These are phyloP conservation scores for Brasilioporus rufonigricans DNA, from an alignment of 768 basidiomycete genomes.

Conservation along the genomic window DNA sequence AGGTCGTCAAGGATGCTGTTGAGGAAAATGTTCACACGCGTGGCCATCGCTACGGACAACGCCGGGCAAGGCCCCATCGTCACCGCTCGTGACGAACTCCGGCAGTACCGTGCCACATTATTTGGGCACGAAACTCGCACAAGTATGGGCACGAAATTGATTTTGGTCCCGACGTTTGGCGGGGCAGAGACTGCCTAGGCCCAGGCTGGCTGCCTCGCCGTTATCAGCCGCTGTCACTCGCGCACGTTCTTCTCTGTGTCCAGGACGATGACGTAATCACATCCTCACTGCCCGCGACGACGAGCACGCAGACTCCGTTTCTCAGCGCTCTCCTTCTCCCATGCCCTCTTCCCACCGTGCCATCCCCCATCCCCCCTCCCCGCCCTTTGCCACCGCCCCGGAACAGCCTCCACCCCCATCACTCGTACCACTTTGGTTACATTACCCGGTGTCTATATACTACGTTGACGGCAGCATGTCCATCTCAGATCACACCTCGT, in stretches of 20 bases:
- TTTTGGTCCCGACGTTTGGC: constrained; percentile 10
- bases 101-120: constrained; percentile 32
- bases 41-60: constrained; percentile 43
- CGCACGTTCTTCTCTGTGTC: background rate
- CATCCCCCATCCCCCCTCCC: background rate
- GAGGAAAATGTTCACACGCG: constrained; percentile 41
- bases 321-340: background rate
- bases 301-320: constrained; percentile 12
- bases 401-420: background rate
- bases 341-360: background rate
- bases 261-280: constrained; percentile 20
- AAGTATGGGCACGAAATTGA: background rate
- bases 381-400: background rate
- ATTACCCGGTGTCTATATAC: background rate
- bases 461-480: background rate
- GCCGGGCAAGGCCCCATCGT: constrained; percentile 43
- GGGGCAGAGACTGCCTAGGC: no score
- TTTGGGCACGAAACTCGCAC: constrained; percentile 29
- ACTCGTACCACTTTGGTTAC: background rate
- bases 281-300: constrained; percentile 22
- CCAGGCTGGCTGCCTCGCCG: background rate
- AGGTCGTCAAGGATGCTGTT: constrained; percentile 42
- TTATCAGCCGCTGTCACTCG: constrained; percentile 6
- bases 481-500: background rate
- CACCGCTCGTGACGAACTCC: constrained; percentile 42